phyloP scores from a whole-genome alignment of 352 stramenopile species.

The Phytopythium montanum region DNA sequence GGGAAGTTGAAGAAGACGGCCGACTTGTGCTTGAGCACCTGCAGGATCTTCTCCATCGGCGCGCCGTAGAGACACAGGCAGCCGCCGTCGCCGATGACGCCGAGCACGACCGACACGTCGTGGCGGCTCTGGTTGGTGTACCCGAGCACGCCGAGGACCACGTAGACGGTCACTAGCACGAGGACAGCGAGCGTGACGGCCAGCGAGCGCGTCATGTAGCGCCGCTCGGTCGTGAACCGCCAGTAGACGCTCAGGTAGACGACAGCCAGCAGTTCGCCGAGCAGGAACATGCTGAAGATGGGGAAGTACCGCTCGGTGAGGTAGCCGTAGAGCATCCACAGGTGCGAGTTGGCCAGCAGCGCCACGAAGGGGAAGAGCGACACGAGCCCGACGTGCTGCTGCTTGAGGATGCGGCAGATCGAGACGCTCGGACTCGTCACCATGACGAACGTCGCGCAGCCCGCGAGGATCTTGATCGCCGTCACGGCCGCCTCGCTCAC shows the following conservation, averaged over 20 bases:
- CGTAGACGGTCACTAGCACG: conserved; percentile 20
- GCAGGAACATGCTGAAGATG: conserved; percentile 34
- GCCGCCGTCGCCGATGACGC: conserved; percentile 18
- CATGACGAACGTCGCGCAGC: conserved; percentile 22
- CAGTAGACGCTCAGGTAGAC: conserved; percentile 27
- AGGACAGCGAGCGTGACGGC: conserved; percentile 14
- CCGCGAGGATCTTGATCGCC: conserved; percentile 23
- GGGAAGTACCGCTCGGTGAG: conserved; percentile 38
- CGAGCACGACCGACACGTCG: conserved; percentile 15
- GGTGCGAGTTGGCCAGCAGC: conserved; percentile 29
- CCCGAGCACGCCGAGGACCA: conserved; percentile 18
- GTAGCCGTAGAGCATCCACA: conserved; percentile 34
- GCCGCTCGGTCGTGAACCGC: conserved; percentile 19
- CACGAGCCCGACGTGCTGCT: conserved; percentile 22
- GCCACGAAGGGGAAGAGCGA: conserved; percentile 31
- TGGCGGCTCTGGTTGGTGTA: conserved; percentile 21
- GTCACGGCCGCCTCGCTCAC: conserved; percentile 16
- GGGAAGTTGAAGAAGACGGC: conserved; percentile 43
- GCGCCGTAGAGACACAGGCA: conserved; percentile 21
- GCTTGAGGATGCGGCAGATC: conserved; percentile 24
- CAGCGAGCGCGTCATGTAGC: conserved; percentile 18
- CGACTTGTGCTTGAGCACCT: conserved; percentile 37
- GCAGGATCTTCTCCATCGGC: conserved; percentile 36
- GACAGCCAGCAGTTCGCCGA: conserved; percentile 22
- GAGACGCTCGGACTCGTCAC: conserved; percentile 24